Evolutionary conservation across 257 asterid species (phyloP).

Genomic region (Nicotiana attenuata): DNA sequence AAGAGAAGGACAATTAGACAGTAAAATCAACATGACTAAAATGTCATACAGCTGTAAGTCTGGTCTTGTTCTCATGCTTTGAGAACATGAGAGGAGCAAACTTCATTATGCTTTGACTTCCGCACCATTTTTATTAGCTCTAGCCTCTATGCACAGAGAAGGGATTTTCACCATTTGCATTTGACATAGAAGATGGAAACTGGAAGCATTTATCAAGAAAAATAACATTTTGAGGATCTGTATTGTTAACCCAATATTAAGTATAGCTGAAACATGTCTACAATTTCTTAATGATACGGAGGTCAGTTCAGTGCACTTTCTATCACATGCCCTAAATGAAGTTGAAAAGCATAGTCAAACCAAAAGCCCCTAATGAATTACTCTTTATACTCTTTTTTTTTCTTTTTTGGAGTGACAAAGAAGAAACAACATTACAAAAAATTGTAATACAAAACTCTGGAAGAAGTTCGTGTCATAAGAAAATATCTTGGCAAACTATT

Average conservation of each 20-base stretch:
- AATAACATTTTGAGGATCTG: neutral
- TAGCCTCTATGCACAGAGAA: neutral
- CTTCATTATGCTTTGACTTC: neutral
- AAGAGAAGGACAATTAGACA: neutral
- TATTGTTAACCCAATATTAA: neutral
- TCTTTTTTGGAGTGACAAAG: neutral
- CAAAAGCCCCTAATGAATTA: neutral
- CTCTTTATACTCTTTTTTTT: neutral
- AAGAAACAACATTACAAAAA: neutral
- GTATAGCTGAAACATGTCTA: neutral
- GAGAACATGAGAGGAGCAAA: neutral
- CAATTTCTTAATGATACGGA: neutral
- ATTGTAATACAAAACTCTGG: neutral
- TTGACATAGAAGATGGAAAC: neutral
- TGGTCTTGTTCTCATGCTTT: neutral
- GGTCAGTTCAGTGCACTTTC: neutral
- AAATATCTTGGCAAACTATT: neutral
- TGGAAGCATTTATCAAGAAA: neutral
- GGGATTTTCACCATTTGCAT: neutral
- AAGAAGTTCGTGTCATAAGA: neutral
- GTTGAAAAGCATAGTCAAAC: neutral
- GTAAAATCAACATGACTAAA: neutral
- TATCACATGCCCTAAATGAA: neutral
- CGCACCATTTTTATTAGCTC: neutral
- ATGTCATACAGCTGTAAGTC: neutral